phyloP scores from a whole-genome alignment of 108 stramenopile genomes.

The Phaeodactylum tricornutum region DNA sequence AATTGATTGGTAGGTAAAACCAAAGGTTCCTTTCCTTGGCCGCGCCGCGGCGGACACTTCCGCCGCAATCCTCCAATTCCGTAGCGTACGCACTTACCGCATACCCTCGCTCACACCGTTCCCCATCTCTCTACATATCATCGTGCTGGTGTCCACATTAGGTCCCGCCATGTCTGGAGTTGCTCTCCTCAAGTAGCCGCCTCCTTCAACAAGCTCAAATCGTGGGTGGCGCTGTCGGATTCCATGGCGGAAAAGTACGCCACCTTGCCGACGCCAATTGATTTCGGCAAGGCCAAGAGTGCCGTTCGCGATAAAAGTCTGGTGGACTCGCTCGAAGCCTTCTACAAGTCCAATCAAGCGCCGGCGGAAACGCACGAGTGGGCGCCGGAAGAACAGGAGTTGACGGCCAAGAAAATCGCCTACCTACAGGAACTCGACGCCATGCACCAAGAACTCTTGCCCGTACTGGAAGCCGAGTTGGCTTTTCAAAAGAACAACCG shows the following conservation, averaged over 20 bases:
- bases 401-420: conserved; percentile 49
- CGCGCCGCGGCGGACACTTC: neutral
- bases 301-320: conserved; percentile 62
- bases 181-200: conserved; percentile 61
- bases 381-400: conserved; percentile 29
- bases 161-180: conserved; percentile 72
- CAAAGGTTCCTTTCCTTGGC: neutral
- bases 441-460: conserved; percentile 48
- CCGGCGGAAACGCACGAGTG: conserved; percentile 58
- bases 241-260: conserved; percentile 74
- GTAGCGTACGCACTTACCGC: neutral
- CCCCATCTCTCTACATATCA: neutral
- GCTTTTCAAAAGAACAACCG: conserved; percentile 61
- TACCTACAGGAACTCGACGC: conserved; percentile 58
- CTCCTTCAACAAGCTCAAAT: conserved; percentile 61
- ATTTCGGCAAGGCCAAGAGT: conserved; percentile 63
- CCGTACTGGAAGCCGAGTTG: conserved; percentile 42
- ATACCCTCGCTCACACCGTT: neutral
- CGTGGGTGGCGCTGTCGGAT: conserved; percentile 75
- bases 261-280: conserved; percentile 65
- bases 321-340: conserved; percentile 56
- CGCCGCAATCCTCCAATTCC: neutral
- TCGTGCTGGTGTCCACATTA: conserved; percentile 4
- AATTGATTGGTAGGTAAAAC: conserved; percentile 27
- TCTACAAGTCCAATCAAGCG: conserved; percentile 53